These are phyloP conservation scores for Paralagenidium karlingii DNA, from an alignment of 352 stramenopile genomes.

Conservation along the genomic window DNA sequence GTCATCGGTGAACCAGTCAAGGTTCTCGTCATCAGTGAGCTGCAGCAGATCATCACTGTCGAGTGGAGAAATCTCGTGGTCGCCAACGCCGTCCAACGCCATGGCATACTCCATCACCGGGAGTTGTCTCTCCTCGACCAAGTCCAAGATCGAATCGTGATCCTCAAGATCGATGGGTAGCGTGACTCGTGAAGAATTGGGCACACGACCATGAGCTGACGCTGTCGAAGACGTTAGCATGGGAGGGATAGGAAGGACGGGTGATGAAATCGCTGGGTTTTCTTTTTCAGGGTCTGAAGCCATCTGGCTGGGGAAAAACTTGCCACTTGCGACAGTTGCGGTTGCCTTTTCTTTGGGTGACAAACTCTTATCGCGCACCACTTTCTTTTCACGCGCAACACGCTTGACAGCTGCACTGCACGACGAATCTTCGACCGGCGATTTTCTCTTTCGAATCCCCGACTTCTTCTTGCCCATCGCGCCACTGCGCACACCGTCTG, in stretches of 20 bases:
- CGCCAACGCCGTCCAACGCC: conserved; percentile 25
- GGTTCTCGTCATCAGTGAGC: conserved; percentile 59
- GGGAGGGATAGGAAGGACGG: too few relatives aligned
- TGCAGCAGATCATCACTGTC: conserved; percentile 71
- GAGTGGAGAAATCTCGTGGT: conserved; percentile 53
- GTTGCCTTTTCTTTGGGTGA: conserved; percentile 61
- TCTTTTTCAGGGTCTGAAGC: too few relatives aligned
- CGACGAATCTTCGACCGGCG: conserved; percentile 19
- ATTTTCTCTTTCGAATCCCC: conserved; percentile 58
- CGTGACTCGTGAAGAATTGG: too few relatives aligned
- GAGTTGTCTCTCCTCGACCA: conserved; percentile 46
- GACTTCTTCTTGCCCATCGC: conserved; percentile 50
- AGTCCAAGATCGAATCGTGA: conserved; percentile 75
- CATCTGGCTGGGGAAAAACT: too few relatives aligned
- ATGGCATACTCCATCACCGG: conserved; percentile 44
- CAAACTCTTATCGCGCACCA: conserved; percentile 46
- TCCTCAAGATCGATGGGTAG: too few relatives aligned
- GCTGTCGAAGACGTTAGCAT: too few relatives aligned
- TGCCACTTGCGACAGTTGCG: conserved; percentile 19
- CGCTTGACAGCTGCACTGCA: conserved; percentile 54
- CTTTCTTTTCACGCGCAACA: conserved; percentile 50
- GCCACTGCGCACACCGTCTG: too few relatives aligned
- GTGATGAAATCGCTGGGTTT: too few relatives aligned
- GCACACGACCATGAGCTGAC: too few relatives aligned
- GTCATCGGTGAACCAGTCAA: conserved; percentile 81